These are phyloP conservation scores for Kodamaea alishanica DNA, from an alignment of 1,139 yeast species.

Conservation along the genomic window DNA sequence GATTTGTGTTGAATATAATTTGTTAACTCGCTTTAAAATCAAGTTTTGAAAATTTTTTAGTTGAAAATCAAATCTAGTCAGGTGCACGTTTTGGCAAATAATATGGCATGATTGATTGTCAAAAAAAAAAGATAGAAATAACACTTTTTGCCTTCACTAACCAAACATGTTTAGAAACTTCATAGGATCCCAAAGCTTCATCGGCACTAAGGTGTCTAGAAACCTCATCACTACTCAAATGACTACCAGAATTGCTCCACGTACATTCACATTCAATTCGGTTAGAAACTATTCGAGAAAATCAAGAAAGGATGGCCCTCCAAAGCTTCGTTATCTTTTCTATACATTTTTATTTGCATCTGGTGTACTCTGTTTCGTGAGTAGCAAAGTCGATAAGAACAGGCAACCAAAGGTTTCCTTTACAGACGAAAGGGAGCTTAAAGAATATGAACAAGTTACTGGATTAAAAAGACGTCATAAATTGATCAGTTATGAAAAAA, in stretches of 20 bases:
- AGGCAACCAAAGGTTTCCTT: slow-evolving; percentile 43
- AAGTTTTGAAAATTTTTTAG: slow-evolving; percentile 6
- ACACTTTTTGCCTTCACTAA: no score
- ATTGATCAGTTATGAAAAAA: slow-evolving; percentile 30
- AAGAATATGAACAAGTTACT: slow-evolving; percentile 43
- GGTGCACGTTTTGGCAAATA: no score
- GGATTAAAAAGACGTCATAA: slow-evolving; percentile 55
- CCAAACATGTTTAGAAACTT: no score
- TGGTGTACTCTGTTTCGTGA: slow-evolving; percentile 51
- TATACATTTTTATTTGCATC: slow-evolving; percentile 51
- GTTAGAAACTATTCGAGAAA: no score
- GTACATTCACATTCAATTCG: no score
- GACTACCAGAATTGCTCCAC: background rate
- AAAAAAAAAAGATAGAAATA: no score
- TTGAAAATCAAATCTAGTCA: no score
- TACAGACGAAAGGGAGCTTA: slow-evolving; percentile 58
- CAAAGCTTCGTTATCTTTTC: slow-evolving; percentile 48
- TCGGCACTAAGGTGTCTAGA: no score
- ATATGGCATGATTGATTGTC: no score
- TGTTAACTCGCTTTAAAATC: background rate
- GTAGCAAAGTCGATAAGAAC: slow-evolving; percentile 50
- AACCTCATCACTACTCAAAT: background rate
- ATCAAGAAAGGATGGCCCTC: slow-evolving; percentile 22
- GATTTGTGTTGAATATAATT: background rate
- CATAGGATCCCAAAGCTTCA: no score